Evolutionary conservation across 2,329 filamentous ascomycete genomes (phyloP).

Genomic region (Neonectria magnoliae): DNA sequence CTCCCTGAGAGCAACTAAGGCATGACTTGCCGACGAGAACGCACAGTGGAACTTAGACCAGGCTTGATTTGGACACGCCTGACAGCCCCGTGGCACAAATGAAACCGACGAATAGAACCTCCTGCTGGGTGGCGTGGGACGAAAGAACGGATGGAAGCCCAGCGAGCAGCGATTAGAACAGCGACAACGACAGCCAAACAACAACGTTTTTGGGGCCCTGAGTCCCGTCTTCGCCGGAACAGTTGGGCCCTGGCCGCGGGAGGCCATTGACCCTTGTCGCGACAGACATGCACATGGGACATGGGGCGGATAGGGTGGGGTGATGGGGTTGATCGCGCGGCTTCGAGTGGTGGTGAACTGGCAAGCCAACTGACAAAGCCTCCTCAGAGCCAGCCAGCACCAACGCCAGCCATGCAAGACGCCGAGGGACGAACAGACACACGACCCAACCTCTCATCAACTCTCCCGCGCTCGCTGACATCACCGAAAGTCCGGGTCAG

Average conservation of each 20-base stretch:
- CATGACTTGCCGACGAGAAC: not conserved
- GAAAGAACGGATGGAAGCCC: not conserved
- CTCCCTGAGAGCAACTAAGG: not conserved
- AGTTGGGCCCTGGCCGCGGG: conserved; percentile 22
- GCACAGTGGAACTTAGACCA: not conserved
- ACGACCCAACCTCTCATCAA: conserved; percentile 16
- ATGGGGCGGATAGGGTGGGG: conserved; percentile 24
- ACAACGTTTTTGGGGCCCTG: not conserved
- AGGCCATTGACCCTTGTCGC: conserved; percentile 31
- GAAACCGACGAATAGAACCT: conserved; percentile 16
- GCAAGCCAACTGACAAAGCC: not conserved
- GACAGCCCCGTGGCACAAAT: conserved; percentile 4
- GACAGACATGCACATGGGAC: conserved; percentile 18
- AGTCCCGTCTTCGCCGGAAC: conserved; percentile 21
- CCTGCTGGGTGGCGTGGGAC: not conserved
- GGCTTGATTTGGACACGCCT: not conserved
- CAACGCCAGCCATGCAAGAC: conserved; percentile 5
- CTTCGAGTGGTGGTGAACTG: not conserved
- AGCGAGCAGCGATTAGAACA: not conserved
- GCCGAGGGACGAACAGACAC: conserved; percentile 16
- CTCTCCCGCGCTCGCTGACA: conserved; percentile 35
- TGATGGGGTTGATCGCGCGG: conserved; percentile 7
- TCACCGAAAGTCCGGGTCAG: conserved; percentile 25
- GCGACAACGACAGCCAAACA: conserved; percentile 24
- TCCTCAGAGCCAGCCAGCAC: conserved; percentile 2